phyloP scores from a whole-genome alignment of 257 asterid species.

The Anisodus acutangulus region DNA sequence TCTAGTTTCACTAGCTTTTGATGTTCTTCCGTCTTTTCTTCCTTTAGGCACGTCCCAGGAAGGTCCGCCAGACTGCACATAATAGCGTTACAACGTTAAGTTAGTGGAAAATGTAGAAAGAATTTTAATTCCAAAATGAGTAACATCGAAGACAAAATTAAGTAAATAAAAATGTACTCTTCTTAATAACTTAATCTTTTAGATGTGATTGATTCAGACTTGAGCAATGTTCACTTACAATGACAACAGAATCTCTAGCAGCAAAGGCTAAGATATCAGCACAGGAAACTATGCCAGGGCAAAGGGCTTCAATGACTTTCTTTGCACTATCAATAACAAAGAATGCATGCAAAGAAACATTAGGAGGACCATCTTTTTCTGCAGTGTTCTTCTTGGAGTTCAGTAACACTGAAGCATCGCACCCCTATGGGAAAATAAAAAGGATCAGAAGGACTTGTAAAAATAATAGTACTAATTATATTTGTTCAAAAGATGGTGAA shows the following conservation, averaged over 20 bases:
- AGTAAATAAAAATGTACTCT: no score
- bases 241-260: slow-evolving; percentile 36
- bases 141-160: no score
- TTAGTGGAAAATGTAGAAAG: not conserved
- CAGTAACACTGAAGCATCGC: slow-evolving; percentile 41
- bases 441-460: not conserved
- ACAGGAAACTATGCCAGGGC: slow-evolving; percentile 39
- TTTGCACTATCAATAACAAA: slow-evolving; percentile 37
- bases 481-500: not conserved
- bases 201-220: not conserved
- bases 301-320: slow-evolving; percentile 35
- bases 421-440: slow-evolving; percentile 29
- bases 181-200: not conserved
- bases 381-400: slow-evolving; percentile 34
- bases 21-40: slow-evolving; percentile 74
- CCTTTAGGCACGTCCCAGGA: slow-evolving; percentile 78
- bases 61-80: slow-evolving; percentile 72
- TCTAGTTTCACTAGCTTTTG: slow-evolving; percentile 70
- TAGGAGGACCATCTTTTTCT: slow-evolving; percentile 40
- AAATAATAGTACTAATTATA: not conserved
- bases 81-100: not conserved
- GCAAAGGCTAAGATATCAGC: slow-evolving; percentile 43
- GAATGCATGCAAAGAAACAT: slow-evolving; percentile 38
- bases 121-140: not conserved
- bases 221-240: slow-evolving; percentile 15